These are phyloP conservation scores for Metschnikowia aberdeeniae DNA, from an alignment of 805 yeast genomes.

Conservation along the genomic window DNA sequence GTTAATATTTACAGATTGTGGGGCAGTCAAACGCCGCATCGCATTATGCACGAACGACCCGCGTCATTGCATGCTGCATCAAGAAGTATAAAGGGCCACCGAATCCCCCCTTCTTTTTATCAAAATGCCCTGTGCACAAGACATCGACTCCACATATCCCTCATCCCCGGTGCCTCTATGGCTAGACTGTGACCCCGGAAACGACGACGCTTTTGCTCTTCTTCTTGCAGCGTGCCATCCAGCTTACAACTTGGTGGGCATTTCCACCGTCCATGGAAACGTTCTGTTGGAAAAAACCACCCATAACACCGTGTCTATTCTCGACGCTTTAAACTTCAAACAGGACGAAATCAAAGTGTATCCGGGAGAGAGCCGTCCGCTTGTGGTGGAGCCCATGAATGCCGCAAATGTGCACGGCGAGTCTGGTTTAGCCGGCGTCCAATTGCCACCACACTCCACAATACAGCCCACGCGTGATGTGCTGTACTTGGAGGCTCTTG, in stretches of 20 bases:
- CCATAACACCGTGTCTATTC: slow-evolving; percentile 59
- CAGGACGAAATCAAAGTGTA: slow-evolving; percentile 57
- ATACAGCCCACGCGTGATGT: slow-evolving; percentile 21
- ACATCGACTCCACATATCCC: not conserved
- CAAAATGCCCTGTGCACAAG: slow-evolving; percentile 4
- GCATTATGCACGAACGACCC: not conserved
- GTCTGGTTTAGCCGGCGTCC: slow-evolving; percentile 74
- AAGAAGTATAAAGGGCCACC: not conserved
- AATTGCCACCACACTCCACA: slow-evolving; percentile 48
- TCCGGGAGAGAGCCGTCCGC: slow-evolving; percentile 59
- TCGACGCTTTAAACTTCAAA: slow-evolving; percentile 50
- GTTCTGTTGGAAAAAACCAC: slow-evolving; percentile 63
- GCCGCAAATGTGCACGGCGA: slow-evolving; percentile 71
- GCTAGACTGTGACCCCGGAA: slow-evolving; percentile 93
- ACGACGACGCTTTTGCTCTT: slow-evolving; percentile 80
- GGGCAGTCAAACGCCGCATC: not conserved
- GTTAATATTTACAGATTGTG: not conserved
- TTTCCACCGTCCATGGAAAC: slow-evolving; percentile 76
- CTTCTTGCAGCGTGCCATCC: slow-evolving; percentile 60
- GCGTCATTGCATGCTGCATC: not conserved
- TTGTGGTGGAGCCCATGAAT: slow-evolving; percentile 43
- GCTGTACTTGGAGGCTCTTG: slow-evolving; percentile 34
- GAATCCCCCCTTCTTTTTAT: not conserved
- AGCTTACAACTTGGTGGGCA: slow-evolving; percentile 54
- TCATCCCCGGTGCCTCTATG: slow-evolving; percentile 53